phyloP scores from a whole-genome alignment of 495 filamentous ascomycete genomes.

The Hyaloscypha finlandica region DNA sequence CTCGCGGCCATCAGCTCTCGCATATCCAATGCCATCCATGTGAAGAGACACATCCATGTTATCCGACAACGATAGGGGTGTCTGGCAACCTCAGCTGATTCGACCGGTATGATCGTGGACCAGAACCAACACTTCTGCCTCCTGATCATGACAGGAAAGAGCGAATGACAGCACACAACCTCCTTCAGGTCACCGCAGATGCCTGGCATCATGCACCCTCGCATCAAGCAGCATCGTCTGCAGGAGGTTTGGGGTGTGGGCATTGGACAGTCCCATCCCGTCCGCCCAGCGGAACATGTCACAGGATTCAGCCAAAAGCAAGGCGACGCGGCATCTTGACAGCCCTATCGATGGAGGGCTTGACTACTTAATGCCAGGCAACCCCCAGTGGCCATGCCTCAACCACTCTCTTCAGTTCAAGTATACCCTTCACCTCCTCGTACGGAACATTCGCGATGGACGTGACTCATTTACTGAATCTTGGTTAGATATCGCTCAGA shows the following conservation, averaged over 20 bases:
- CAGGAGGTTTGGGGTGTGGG: conserved; percentile 12
- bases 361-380: no score
- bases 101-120: conserved; percentile 1
- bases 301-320: conserved; percentile 14
- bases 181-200: conserved; percentile 10
- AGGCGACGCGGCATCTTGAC: no score
- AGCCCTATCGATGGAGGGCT: no score
- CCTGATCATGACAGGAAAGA: conserved; percentile 10
- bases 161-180: conserved; percentile 20
- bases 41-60: neutral
- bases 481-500: no score
- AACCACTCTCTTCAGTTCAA: no score
- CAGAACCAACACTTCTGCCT: conserved; percentile 4
- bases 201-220: conserved; percentile 23
- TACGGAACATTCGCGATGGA: no score
- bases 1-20: neutral
- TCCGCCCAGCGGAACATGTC: conserved; percentile 19
- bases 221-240: conserved; percentile 23
- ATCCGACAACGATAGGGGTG: conserved; percentile 5
- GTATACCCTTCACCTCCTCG: no score
- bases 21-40: no score
- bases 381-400: no score
- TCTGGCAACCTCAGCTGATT: conserved; percentile 11
- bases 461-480: no score
- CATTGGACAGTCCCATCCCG: conserved; percentile 18